These are phyloP conservation scores for Aspergillus sp. DNA, from an alignment of 2,329 filamentous ascomycete genomes.

Conservation along the genomic window DNA sequence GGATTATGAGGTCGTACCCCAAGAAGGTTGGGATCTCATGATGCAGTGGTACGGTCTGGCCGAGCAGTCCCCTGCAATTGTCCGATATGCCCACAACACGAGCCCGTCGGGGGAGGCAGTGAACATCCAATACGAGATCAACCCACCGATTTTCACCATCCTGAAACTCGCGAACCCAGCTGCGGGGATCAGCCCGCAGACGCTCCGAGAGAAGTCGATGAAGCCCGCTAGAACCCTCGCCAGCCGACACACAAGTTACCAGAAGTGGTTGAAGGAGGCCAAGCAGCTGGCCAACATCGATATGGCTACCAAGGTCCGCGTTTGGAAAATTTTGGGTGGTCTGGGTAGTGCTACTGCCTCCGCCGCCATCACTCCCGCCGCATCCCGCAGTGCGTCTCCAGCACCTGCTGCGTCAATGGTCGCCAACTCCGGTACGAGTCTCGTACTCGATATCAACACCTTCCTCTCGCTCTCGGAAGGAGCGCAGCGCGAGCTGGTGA, in stretches of 20 bases:
- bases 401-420: conserved; percentile 43
- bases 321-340: conserved; percentile 63
- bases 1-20: conserved; percentile 73
- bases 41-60: conserved; percentile 78
- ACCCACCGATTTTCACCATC: conserved; percentile 80
- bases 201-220: conserved; percentile 59
- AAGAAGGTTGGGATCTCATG: conserved; percentile 77
- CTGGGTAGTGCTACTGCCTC: conserved; percentile 45
- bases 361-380: conserved; percentile 42
- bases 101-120: conserved; percentile 55
- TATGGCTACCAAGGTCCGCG: conserved; percentile 67
- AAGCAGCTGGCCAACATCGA: conserved; percentile 70
- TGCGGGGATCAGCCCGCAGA: conserved; percentile 56
- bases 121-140: conserved; percentile 77
- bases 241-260: conserved; percentile 66
- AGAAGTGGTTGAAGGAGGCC: conserved; percentile 71
- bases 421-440: conserved; percentile 41
- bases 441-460: conserved; percentile 61
- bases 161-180: conserved; percentile 69
- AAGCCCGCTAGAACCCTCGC: conserved; percentile 65
- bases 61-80: conserved; percentile 66
- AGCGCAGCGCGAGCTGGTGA: conserved; percentile 62
- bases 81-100: conserved; percentile 75
- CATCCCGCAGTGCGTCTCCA: conserved; percentile 43
- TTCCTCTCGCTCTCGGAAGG: conserved; percentile 63